Base-by-base conservation (phyloP, 768 basidiomycete species). In the Boletus sp. region DNA sequence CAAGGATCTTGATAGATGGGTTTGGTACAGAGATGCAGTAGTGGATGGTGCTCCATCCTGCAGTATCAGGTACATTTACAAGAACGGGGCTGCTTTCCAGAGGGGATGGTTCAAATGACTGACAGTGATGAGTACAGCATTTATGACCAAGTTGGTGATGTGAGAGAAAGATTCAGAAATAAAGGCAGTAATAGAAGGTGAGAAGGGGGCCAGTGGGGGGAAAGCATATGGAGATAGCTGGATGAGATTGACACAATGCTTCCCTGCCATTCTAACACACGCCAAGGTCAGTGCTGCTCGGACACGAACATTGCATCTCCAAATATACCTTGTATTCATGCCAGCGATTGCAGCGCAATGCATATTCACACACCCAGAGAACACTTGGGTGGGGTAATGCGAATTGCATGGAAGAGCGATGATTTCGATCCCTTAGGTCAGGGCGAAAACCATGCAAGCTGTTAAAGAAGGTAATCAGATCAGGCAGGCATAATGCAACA, bases 1-100 rank as follows among this genome's bases (percentile, higher is more conserved):
- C 88, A 56, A 91, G 76, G 52, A 86, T 75, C 53, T 84, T 78
- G 42, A 82, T 72, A 12, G 83, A 86, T 4, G 86, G 89, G 24
- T 73, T 71, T 51, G 74, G 71, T 49, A 76, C 75, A 56, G 82
- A 78, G 54, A 80, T 83, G 66, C 86, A 88, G 64, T 90, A 77
- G 63, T 92, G 90, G 49, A 91, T 78, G 53, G 84, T 77, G 60
- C 85, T 84, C 87, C 89, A 90, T 48, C 88, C 89, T 49, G 80
- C 77, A 7, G 76, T 64, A 66, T 91, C 89, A 32, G 83, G 83
- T 55, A 78, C 67, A 73, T 91, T 92, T 64, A 91, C 83, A 58
- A 91, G 81, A 62, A 80, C 58, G 18, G 82, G 79, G 44, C 65
- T 63, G 48, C 60, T 63, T 47, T 69, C 67, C 39, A 63, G 50